These are phyloP conservation scores for Coemansia biformis DNA, from an alignment of 192 early-diverging fungal genomes.

Conservation along the genomic window DNA sequence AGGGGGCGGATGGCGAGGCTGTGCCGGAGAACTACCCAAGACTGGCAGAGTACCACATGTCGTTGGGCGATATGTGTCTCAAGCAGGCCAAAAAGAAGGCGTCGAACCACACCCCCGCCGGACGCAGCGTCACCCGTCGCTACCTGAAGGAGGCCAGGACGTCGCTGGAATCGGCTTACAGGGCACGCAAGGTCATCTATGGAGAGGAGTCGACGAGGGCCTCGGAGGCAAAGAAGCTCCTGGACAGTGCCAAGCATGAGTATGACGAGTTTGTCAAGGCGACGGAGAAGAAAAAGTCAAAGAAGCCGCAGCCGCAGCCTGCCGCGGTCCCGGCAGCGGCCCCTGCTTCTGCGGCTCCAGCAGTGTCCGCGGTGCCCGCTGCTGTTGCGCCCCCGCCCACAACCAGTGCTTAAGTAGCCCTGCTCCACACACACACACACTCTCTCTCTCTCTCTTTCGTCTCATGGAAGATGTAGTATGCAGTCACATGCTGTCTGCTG, in stretches of 20 bases:
- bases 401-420: constrained; percentile 1
- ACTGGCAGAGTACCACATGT: constrained; percentile 54
- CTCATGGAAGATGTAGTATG: no score
- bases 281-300: constrained; percentile 40
- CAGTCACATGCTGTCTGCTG: no score
- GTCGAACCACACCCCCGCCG: constrained; percentile 42
- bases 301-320: constrained; percentile 21
- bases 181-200: constrained; percentile 25
- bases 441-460: neutral
- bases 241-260: constrained; percentile 46
- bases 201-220: constrained; percentile 37
- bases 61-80: constrained; percentile 55
- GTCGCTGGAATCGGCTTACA: constrained; percentile 25
- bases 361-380: no score
- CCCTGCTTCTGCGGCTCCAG: no score
- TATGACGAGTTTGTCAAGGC: constrained; percentile 38
- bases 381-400: constrained; percentile 1
- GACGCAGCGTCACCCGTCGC: constrained; percentile 36
- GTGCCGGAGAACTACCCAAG: constrained; percentile 56
- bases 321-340: constrained; percentile 10
- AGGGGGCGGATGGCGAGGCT: constrained; percentile 23
- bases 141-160: constrained; percentile 45
- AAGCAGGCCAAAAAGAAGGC: constrained; percentile 51
- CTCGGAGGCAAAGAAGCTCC: constrained; percentile 22
- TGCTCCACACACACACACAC: no score